Conservation (phyloP, 495 filamentous ascomycete species). For the Friedmanniomyces simplex region DNA sequence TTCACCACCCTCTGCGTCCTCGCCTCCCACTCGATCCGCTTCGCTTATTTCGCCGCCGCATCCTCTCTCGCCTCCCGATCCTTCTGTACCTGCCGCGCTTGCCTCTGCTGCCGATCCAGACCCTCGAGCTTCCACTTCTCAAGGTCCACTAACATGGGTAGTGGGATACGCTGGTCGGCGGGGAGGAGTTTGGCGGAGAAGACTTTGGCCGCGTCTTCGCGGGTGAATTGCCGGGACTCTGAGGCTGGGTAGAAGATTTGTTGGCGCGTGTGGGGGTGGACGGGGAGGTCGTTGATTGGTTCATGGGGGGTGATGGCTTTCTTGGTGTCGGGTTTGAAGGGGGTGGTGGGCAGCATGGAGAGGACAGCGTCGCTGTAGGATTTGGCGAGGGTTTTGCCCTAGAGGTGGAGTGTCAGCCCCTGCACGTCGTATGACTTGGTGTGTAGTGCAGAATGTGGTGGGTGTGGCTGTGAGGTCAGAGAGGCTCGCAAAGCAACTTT, state of each 20-base stretch:
- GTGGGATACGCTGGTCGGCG: constrained; percentile 76
- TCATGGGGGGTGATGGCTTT: constrained; percentile 52
- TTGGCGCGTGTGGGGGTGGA: constrained; percentile 64
- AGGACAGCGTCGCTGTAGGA: constrained; percentile 68
- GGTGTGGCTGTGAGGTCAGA: constrained; percentile 29
- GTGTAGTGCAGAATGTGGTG: background rate
- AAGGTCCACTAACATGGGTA: constrained; percentile 66
- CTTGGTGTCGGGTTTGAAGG: constrained; percentile 21
- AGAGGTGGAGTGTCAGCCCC: background rate
- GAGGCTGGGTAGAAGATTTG: constrained; percentile 87
- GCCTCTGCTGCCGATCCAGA: constrained; percentile 35
- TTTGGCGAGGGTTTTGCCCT: constrained; percentile 68
- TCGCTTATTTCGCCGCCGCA: constrained; percentile 32
- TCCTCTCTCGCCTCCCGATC: constrained; percentile 22
- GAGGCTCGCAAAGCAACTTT: constrained; percentile 37
- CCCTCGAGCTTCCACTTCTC: constrained; percentile 42
- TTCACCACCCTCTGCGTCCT: constrained; percentile 37
- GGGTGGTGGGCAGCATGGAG: constrained; percentile 62
- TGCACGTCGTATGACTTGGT: background rate
- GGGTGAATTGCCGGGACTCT: constrained; percentile 82
- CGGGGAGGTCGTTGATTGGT: constrained; percentile 80
- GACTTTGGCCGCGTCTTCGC: constrained; percentile 75
- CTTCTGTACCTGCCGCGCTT: constrained; percentile 30
- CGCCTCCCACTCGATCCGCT: constrained; percentile 34
- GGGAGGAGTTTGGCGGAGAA: constrained; percentile 67